Base-by-base conservation (phyloP, 2,329 filamentous ascomycete species). In the Balansia obtecta region DNA sequence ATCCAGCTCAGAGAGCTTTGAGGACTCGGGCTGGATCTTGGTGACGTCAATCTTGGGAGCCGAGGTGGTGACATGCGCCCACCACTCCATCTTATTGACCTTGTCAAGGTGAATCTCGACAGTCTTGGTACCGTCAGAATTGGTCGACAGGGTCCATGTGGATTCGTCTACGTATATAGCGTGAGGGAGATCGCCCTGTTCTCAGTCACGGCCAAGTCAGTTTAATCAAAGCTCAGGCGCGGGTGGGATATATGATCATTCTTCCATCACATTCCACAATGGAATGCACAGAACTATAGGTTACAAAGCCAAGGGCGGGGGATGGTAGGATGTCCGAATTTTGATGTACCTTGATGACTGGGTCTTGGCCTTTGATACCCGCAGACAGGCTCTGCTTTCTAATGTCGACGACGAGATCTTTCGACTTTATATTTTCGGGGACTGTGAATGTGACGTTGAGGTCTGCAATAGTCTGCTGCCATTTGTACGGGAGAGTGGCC, bases 41-140 rank as follows among this genome's bases (percentile, higher is more conserved):
- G 84, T 83, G 37, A 94, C 88, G 71, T 98, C 93, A 68, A 98
- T 95, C 70, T 85, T 86, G 55, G 93, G 93, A 4, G 90, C 91
- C 7, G 73, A 70, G 8, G 84, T 94, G 37, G 97, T 79, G 39
- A 97, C 88, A 70, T 97, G 89, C 33, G 88, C 72, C 93, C 93
- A 98, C 93, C 93, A 98, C 70, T 96, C 87, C 81, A 94, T 86
- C 76, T 96, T 93, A 75, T 96, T 95, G 58, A 80, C 71, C 71
- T 98, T 98, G 74, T 96, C 89, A 48, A 98, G 84, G 68, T 95
- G 89, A 58, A 97, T 80, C 63, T 84, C 80, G 58, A 96, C 67
- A 27, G 68, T 71, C 66, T 78, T 80, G 54, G 70, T 79, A 63
- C 88, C 85, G 71, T 94, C 72, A 1, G 81, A 67, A 46, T 82